Evolutionary conservation across 805 yeast genomes (phyloP).

Genomic region (Metschnikowia peoriensis): DNA sequence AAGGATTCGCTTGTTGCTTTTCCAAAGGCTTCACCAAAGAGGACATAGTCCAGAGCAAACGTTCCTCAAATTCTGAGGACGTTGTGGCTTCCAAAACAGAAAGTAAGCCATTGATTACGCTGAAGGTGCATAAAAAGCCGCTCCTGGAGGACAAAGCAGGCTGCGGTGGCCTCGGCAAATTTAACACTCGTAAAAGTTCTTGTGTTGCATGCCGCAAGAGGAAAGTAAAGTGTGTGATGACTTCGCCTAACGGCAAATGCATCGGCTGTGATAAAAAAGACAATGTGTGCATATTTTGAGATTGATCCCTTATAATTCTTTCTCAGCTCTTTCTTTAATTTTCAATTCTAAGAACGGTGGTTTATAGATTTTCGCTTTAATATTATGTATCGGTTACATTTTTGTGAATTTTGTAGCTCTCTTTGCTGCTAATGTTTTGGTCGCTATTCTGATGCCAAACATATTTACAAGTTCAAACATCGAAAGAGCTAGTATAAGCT

Average conservation of each 20-base stretch:
- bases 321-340: background rate
- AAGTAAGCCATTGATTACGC: background rate
- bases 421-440: too few relatives aligned
- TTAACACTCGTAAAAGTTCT: slow-evolving; percentile 31
- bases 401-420: background rate
- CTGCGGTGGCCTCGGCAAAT: background rate
- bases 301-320: background rate
- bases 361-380: background rate
- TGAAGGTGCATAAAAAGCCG: slow-evolving; percentile 5
- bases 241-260: slow-evolving; percentile 30
- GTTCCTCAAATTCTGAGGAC: slow-evolving; percentile 4
- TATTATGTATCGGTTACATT: background rate
- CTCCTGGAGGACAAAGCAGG: slow-evolving; percentile 8
- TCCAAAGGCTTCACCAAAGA: slow-evolving; percentile 67
- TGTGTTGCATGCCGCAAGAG: slow-evolving; percentile 42
- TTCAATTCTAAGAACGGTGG: slow-evolving; percentile 4
- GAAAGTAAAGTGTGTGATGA: slow-evolving; percentile 42
- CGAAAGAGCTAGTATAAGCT: too few relatives aligned
- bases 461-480: too few relatives aligned
- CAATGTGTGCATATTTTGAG: slow-evolving; percentile 25
- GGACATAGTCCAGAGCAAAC: slow-evolving; percentile 46
- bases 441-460: too few relatives aligned
- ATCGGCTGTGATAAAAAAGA: slow-evolving; percentile 42
- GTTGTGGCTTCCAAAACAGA: background rate
- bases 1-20: slow-evolving; percentile 49